Evolutionary conservation across 176 grass and related monocot genomes (phyloP), one percentile per base, ranked within the genome.

Genomic region (Triticum timopheevii): DNA sequence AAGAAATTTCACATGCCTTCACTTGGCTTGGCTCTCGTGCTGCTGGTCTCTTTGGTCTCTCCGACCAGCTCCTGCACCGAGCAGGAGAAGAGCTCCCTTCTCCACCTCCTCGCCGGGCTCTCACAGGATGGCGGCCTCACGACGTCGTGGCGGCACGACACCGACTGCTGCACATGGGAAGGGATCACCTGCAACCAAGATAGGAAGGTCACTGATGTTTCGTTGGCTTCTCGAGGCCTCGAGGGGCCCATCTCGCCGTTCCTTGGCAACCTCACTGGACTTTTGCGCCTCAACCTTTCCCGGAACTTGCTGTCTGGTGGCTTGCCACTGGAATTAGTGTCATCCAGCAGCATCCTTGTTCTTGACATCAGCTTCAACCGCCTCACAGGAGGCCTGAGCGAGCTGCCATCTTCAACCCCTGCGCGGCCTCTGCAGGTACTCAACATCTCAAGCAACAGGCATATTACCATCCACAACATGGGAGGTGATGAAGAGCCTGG

Each of bases 311-410:
- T 78, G 9, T 28, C 58, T 0, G 83, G 83, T 17, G 61, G 54
- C 3, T 42, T 78, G 27, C 73, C 71, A 6, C 44, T 22, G 12
- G 20, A 45, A 7, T 38, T 83, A 7, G 44, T 83, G 27, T 50
- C 15, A 20, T 68, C 83, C 35, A 45, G 30, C 40, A 77, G 28
- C 40, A 40, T 86, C 10, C 4, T 56, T 5, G 33, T 65, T 10
- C 61, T 86, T 5, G 72, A 86, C 20, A 36, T 86, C 42, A 85
- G 83, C 20, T 84, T 84, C 22, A 84, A 84, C 34, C 4, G 31
- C 17, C 81, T 84, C 6, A n/a, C 23, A 10, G 74, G 74, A 5
- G 66, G 44, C 28, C 33, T 73, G 13, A 5, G 8, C 13, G 65
- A 31, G 45, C 66, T 35, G 27, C 67, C 73, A 28, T 20, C 52